Conservation (phyloP, 2,329 filamentous ascomycete species). For the Geoglossum cookeanum region DNA sequence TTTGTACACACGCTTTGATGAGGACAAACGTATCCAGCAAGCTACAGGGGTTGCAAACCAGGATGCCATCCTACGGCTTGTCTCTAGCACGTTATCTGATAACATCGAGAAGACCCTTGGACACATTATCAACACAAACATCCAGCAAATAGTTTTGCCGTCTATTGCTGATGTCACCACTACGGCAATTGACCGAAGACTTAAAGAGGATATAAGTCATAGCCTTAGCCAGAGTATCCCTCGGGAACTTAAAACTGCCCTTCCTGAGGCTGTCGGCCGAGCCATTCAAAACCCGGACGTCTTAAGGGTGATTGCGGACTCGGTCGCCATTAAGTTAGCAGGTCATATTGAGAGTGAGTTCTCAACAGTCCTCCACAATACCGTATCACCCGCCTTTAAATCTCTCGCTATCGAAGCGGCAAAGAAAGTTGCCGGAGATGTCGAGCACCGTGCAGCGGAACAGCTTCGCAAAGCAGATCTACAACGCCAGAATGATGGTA, state of each 20-base stretch:
- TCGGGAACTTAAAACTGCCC: constrained; percentile 49
- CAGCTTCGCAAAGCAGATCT: constrained; percentile 32
- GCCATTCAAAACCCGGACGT: constrained; percentile 58
- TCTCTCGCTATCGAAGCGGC: constrained; percentile 45
- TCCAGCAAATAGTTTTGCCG: constrained; percentile 58
- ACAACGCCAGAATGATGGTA: constrained; percentile 32
- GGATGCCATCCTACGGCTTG: constrained; percentile 46
- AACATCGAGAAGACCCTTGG: constrained; percentile 60
- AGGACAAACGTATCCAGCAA: constrained; percentile 48
- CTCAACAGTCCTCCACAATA: constrained; percentile 37
- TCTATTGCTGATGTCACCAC: constrained; percentile 48
- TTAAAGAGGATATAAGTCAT: constrained; percentile 47
- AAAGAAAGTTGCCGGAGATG: constrained; percentile 46
- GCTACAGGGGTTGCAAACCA: constrained; percentile 45
- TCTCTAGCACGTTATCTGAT: constrained; percentile 48
- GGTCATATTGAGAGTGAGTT: constrained; percentile 53
- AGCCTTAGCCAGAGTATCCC: constrained; percentile 48
- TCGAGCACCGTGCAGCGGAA: constrained; percentile 39
- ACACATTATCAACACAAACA: constrained; percentile 56
- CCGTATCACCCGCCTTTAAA: constrained; percentile 47
- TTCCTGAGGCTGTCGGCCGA: constrained; percentile 48
- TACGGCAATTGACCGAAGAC: constrained; percentile 49
- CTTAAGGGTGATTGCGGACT: constrained; percentile 51
- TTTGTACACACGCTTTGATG: constrained; percentile 42
- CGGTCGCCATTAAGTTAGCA: constrained; percentile 46